phyloP scores from a whole-genome alignment of 176 grass and related monocot species.

The Lolium multiflorum region DNA sequence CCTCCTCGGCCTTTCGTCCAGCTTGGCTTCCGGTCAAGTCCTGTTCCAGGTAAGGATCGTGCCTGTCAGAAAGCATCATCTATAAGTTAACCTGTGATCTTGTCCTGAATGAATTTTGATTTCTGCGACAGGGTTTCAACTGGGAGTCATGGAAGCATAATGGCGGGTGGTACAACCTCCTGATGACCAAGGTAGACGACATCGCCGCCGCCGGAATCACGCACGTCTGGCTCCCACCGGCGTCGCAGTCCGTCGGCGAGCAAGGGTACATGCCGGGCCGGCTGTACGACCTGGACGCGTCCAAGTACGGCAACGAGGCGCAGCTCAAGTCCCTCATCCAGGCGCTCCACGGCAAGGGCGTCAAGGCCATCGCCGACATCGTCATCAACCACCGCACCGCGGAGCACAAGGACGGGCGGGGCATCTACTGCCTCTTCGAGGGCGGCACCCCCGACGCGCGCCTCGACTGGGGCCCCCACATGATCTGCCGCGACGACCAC shows the following conservation, averaged over 20 bases:
- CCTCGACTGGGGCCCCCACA: slow-evolving; percentile 82
- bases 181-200: neutral
- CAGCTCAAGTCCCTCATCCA: slow-evolving; percentile 63
- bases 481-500: slow-evolving; percentile 79
- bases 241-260: neutral
- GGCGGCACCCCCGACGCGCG: slow-evolving; percentile 48
- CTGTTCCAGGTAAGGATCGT: slow-evolving; percentile 57
- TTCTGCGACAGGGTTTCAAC: slow-evolving; percentile 64
- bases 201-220: neutral
- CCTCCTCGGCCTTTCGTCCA: slow-evolving; percentile 43
- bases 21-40: slow-evolving; percentile 36
- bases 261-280: slow-evolving; percentile 67
- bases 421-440: too few species aligned
- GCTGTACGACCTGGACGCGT: slow-evolving; percentile 62
- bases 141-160: slow-evolving; percentile 74
- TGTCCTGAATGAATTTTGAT: neutral
- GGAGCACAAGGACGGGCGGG: too few species aligned
- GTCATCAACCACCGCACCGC: slow-evolving; percentile 38
- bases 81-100: neutral
- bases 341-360: slow-evolving; percentile 51
- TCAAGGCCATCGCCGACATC: slow-evolving; percentile 49
- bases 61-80: neutral
- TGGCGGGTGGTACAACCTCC: neutral
- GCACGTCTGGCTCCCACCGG: neutral
- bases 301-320: slow-evolving; percentile 58